phyloP scores from a whole-genome alignment of 345 rosid genomes.

The Rhizophora mangle region DNA sequence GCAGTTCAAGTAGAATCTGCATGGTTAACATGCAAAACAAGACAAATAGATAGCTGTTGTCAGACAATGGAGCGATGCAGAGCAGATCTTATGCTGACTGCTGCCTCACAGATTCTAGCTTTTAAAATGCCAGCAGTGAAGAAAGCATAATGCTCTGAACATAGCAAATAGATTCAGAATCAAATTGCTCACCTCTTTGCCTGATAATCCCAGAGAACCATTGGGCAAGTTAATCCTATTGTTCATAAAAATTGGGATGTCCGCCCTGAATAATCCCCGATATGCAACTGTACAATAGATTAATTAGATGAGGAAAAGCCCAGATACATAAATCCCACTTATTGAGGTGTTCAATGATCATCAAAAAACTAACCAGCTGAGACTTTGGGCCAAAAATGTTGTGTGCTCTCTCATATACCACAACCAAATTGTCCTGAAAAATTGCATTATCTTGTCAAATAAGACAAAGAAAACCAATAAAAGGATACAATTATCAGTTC shows the following conservation, averaged over 20 bases:
- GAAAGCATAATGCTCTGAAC: not conserved
- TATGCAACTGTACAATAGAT: slow-evolving; percentile 56
- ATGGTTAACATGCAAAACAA: slow-evolving; percentile 7
- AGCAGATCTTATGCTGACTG: not conserved
- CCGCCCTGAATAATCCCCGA: slow-evolving; percentile 94
- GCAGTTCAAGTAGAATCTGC: slow-evolving; percentile 77
- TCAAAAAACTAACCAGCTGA: slow-evolving; percentile 52
- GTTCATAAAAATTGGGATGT: slow-evolving; percentile 48
- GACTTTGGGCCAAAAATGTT: slow-evolving; percentile 59
- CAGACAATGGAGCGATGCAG: not conserved
- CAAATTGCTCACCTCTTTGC: slow-evolving; percentile 25
- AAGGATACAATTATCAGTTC: not conserved
- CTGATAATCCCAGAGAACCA: not conserved
- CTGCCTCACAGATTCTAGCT: not conserved
- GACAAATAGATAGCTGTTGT: not conserved
- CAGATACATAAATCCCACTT: not conserved
- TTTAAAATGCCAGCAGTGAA: not conserved
- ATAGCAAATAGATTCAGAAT: not conserved
- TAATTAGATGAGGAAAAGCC: slow-evolving; percentile 3
- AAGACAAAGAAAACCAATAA: not conserved
- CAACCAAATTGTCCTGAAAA: slow-evolving; percentile 65
- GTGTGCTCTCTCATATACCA: slow-evolving; percentile 68
- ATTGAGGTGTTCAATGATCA: not conserved
- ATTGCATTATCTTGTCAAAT: not conserved
- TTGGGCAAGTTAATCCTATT: slow-evolving; percentile 43